Evolutionary conservation across 768 basidiomycete species (phyloP).

Genomic region (Suillus bovinus): DNA sequence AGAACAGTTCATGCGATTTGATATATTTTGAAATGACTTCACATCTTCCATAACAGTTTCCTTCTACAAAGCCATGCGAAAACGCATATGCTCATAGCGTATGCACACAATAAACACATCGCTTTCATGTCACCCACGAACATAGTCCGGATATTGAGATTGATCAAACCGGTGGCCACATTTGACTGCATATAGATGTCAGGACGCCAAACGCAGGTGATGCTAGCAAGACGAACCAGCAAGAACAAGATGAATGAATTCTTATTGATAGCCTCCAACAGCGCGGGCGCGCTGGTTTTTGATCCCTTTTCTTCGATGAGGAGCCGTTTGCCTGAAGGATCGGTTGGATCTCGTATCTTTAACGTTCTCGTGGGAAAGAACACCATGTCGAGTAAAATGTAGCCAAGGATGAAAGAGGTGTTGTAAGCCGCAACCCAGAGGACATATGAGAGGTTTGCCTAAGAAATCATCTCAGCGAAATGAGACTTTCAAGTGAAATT

Average conservation of each 20-base stretch:
- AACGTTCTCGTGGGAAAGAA: constrained; percentile 55
- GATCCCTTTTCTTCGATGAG: constrained; percentile 25
- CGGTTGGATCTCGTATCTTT: constrained; percentile 23
- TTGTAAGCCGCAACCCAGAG: constrained; percentile 91
- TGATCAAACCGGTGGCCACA: constrained; percentile 80
- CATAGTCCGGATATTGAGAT: constrained; percentile 80
- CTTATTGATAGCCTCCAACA: constrained; percentile 81
- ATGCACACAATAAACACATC: constrained; percentile 61
- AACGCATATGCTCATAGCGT: constrained; percentile 57
- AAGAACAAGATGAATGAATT: constrained; percentile 84
- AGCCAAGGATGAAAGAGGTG: constrained; percentile 77
- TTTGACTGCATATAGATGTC: constrained; percentile 62
- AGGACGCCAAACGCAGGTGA: not conserved
- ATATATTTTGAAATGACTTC: not conserved
- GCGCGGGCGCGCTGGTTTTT: constrained; percentile 37
- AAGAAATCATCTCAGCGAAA: not conserved
- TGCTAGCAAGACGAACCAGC: constrained; percentile 50
- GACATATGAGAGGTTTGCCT: constrained; percentile 90
- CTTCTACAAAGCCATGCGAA: constrained; percentile 59
- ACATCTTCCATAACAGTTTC: constrained; percentile 35
- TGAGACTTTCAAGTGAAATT: not conserved
- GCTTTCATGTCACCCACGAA: constrained; percentile 59
- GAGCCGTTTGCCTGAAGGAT: constrained; percentile 26
- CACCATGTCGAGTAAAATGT: constrained; percentile 71
- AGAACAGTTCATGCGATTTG: no score